Base-by-base conservation (phyloP, 169 alveolate species). In the Plasmodium reichenowi region DNA sequence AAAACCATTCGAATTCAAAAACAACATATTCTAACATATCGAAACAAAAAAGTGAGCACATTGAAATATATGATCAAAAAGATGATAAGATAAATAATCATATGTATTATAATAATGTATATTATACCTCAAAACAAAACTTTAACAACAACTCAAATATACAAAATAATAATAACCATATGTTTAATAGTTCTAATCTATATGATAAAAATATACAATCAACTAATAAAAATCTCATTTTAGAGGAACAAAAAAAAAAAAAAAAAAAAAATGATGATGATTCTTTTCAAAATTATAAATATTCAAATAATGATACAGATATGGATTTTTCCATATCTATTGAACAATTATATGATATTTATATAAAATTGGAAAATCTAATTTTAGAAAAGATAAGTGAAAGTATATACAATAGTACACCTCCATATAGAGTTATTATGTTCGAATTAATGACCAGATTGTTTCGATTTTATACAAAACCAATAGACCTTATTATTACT, bases 391-490 rank as follows among this genome's bases (percentile, higher is more conserved):
- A 88, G 29, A 60, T 94, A 73, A 60, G 93, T 15, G 92, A 66
- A 72, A 88, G 91, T 67, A 87, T 94, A 15, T 94, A 94, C 56
- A 86, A 78, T 70, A 89, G 93, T 45, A 94, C 96, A 12, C 96
- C 96, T 17, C 96, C 96, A 1, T 94, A 94, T 83, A 64, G 96
- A 22, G 94, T 92, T 47, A 92, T 94, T 17, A 94, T 92, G 88
- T 94, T 94, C 43, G 96, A 94, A 62, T 73, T 94, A 50, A 59
- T 94, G 64, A 94, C 96, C 15, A 67, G 96, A 29, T 72, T 94
- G 32, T 67, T 94, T 47, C 88, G 88, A n/a, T 70, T 94, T 47
- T 92, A 92, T 70, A 17, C 20, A 15, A 50, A 83, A 83, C 91
- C 91, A 2, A 83, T 83, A 17, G 91, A 83, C 22, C 48, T 83